These are phyloP conservation scores for Petunia secreta DNA, from an alignment of 257 asterid genomes.

Conservation along the genomic window DNA sequence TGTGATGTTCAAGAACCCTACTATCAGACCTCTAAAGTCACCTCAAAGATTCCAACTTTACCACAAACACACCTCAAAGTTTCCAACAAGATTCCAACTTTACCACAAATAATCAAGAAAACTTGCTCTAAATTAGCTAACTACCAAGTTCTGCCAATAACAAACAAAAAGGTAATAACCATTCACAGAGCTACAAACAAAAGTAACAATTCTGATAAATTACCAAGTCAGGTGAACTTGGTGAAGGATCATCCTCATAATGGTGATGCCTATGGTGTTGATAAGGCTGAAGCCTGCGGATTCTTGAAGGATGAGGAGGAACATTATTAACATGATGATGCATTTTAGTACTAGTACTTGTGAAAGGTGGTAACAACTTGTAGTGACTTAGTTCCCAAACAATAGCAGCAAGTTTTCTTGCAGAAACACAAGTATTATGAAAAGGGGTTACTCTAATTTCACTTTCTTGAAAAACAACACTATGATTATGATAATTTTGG, in stretches of 20 bases:
- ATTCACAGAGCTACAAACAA: background rate
- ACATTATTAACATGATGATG: slow-evolving; percentile 51
- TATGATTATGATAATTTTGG: slow-evolving; percentile 22
- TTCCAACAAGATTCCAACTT: background rate
- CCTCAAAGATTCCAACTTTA: background rate
- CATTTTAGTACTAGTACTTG: slow-evolving; percentile 44
- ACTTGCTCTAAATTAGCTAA: background rate
- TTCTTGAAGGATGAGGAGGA: slow-evolving; percentile 57
- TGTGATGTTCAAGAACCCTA: slow-evolving; percentile 44
- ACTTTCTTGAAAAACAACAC: slow-evolving; percentile 38
- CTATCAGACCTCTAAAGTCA: no score
- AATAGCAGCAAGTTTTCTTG: slow-evolving; percentile 84
- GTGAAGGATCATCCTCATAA: slow-evolving; percentile 69
- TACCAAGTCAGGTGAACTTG: slow-evolving; percentile 74
- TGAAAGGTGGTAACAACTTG: slow-evolving; percentile 43
- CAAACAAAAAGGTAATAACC: background rate
- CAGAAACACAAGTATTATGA: slow-evolving; percentile 51
- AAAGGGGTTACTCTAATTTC: slow-evolving; percentile 31
- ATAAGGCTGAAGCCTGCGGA: slow-evolving; percentile 60
- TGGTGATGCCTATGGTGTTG: slow-evolving; percentile 41
- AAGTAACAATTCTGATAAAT: background rate
- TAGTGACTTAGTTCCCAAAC: slow-evolving; percentile 79
- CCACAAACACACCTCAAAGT: background rate
- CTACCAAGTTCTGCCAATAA: background rate
- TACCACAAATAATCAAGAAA: slow-evolving; percentile 14